Conservation (phyloP, 257 asterid species). For the Ehretia macrophylla region DNA sequence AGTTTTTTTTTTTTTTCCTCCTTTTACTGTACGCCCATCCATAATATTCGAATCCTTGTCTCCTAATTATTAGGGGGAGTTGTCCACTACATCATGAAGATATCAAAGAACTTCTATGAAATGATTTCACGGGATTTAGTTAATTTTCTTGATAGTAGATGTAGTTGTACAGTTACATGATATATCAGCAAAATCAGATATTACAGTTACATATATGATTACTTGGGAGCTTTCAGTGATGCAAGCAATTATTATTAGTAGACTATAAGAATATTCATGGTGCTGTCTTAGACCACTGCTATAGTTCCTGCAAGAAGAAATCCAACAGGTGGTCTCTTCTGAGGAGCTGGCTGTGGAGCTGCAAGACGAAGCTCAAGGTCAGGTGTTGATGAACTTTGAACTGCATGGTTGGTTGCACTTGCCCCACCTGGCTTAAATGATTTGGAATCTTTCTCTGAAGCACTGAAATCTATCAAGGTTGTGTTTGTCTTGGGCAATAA, state of each 20-base stretch:
- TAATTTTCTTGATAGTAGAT: no score
- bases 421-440: neutral
- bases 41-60: no score
- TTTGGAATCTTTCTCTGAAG: conserved; percentile 6
- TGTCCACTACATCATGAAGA: no score
- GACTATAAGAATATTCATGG: no score
- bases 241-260: no score
- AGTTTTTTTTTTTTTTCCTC: no score
- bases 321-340: conserved; percentile 2
- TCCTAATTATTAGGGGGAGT: no score
- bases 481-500: conserved; percentile 2
- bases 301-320: conserved; percentile 10
- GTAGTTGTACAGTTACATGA: no score
- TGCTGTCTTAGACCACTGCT: conserved; percentile 9
- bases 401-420: neutral
- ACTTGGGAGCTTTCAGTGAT: no score
- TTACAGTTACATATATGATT: no score
- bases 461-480: conserved; percentile 14
- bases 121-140: no score
- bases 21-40: no score
- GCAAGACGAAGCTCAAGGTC: conserved; percentile 26
- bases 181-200: neutral
- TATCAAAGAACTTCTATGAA: neutral
- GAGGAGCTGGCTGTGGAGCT: conserved; percentile 9
- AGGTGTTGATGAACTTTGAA: conserved; percentile 7